phyloP scores from a whole-genome alignment of 441 rosid genomes.

The Viola pubescens region DNA sequence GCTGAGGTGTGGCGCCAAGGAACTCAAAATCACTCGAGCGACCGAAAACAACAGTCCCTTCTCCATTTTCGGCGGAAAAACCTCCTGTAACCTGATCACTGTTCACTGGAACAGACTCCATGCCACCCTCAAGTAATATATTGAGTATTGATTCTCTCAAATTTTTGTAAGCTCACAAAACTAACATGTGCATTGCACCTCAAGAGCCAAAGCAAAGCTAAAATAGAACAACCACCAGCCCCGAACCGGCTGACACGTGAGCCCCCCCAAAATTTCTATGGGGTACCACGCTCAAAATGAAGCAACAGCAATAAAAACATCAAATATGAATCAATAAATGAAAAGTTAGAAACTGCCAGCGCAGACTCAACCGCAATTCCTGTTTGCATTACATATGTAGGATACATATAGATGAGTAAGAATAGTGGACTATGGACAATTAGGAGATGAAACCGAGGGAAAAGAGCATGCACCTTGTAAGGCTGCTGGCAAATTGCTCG shows the following conservation, averaged over 20 bases:
- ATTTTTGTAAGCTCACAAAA: not conserved
- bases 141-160: not conserved
- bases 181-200: not conserved
- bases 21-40: not conserved
- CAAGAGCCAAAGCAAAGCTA: not conserved
- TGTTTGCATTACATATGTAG: not conserved
- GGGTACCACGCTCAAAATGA: not conserved
- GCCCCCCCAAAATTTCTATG: not conserved
- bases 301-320: not conserved
- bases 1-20: not conserved
- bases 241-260: not conserved
- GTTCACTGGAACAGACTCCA: not conserved
- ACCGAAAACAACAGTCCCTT: not conserved
- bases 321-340: not conserved
- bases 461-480: not conserved
- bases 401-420: not conserved
- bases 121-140: not conserved
- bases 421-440: not conserved
- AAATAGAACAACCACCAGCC: not conserved
- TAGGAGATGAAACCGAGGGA: not conserved
- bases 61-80: not conserved
- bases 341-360: not conserved
- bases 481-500: not conserved
- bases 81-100: not conserved
- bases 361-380: not conserved